A percentile compares a stretch with the other conserved stretches of the same genome.
Evolutionary conservation across 306 rosid species (phyloP).

Genomic region (Pueraria montana): DNA sequence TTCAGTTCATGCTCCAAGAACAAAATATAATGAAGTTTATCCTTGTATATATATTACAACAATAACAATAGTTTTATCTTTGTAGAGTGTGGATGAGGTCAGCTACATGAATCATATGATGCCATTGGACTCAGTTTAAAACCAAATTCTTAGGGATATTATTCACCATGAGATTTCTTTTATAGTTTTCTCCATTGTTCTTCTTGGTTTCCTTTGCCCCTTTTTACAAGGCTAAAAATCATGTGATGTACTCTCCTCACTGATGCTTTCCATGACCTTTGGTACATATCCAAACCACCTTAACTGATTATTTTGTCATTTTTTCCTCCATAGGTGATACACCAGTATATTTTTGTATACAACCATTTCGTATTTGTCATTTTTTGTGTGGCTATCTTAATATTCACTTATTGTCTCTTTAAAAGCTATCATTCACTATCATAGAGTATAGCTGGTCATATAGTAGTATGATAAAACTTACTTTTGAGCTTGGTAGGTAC

Average conservation of each 20-base stretch:
- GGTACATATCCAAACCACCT: neutral
- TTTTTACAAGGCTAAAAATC: neutral
- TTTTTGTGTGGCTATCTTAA: neutral
- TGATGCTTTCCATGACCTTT: neutral
- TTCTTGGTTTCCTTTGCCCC: neutral
- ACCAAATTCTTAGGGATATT: neutral
- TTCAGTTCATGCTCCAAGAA: neutral
- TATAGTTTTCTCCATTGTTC: neutral
- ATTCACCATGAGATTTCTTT: neutral
- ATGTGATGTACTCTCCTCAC: neutral
- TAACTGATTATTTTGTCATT: neutral
- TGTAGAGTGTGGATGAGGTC: neutral
- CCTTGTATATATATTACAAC: neutral
- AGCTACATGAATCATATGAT: neutral
- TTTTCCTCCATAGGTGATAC: neutral
- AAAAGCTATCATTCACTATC: too few relatives aligned
- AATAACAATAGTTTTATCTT: neutral
- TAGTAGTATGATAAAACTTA: neutral
- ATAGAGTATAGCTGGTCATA: neutral
- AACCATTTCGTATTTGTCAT: neutral
- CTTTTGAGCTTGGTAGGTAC: neutral
- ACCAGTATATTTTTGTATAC: too few relatives aligned
- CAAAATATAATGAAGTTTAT: neutral
- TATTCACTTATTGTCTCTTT: too few relatives aligned
- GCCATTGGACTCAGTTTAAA: neutral